phyloP scores from a whole-genome alignment of 345 rosid genomes.

The Isatis tinctoria region DNA sequence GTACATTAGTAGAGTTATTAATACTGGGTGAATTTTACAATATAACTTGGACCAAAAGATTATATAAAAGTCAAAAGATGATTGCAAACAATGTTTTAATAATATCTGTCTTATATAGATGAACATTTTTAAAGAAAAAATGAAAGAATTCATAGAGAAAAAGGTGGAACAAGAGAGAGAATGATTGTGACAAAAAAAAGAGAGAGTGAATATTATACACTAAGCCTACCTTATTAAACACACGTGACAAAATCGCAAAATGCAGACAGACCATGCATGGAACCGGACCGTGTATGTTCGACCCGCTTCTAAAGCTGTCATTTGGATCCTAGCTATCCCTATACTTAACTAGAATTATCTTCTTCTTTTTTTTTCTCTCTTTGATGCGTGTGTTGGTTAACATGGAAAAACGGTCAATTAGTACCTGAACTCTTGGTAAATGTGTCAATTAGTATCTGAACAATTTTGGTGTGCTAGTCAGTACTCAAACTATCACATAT shows the following conservation, averaged over 20 bases:
- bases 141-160: background rate
- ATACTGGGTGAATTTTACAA: background rate
- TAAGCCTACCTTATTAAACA: background rate
- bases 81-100: background rate
- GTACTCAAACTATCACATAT: too few species aligned
- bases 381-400: background rate
- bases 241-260: slow-evolving; percentile 19
- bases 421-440: too few species aligned
- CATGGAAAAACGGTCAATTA: too few species aligned
- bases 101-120: background rate
- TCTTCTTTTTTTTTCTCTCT: background rate
- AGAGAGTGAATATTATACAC: background rate
- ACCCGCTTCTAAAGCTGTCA: slow-evolving; percentile 28
- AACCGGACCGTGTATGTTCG: slow-evolving; percentile 26
- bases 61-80: background rate
- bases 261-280: slow-evolving; percentile 22
- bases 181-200: too few species aligned
- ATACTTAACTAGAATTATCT: background rate
- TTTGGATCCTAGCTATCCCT: slow-evolving; percentile 4
- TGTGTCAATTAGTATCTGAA: too few species aligned
- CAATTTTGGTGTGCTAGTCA: too few species aligned
- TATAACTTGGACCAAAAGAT: background rate
- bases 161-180: background rate
- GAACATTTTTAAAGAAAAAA: background rate
- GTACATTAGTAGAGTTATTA: background rate